A percentile compares a stretch with the other conserved stretches of the same genome.
These are phyloP conservation scores for Omphalotus olearius DNA, from an alignment of 1,284 basidiomycete genomes.

Conservation along the genomic window DNA sequence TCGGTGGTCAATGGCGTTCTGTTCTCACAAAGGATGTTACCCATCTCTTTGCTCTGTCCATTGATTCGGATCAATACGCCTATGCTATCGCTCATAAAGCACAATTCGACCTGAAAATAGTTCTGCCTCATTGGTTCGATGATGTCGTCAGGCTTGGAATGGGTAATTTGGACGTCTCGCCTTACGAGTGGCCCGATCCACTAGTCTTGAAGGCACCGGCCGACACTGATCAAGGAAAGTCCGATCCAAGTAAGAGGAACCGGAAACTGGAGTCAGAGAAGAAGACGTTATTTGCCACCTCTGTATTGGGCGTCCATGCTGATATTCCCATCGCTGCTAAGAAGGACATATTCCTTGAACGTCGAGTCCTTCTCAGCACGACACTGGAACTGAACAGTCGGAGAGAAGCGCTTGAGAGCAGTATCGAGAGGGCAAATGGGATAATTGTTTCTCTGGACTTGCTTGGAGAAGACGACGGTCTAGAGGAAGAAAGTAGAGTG, in stretches of 20 bases:
- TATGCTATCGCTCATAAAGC: constrained; percentile 58
- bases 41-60: constrained; percentile 68
- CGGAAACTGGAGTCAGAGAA: constrained; percentile 35
- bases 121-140: constrained; percentile 84
- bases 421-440: constrained; percentile 57
- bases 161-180: constrained; percentile 47
- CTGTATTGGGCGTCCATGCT: constrained; percentile 20
- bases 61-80: constrained; percentile 51
- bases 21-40: constrained; percentile 81
- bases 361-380: constrained; percentile 55
- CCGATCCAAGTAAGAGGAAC: constrained; percentile 18
- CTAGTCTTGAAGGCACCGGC: constrained; percentile 33
- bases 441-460: constrained; percentile 36
- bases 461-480: constrained; percentile 29
- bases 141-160: constrained; percentile 67
- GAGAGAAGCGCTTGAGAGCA: constrained; percentile 49
- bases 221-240: constrained; percentile 20
- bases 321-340: constrained; percentile 8
- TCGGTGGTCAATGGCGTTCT: constrained; percentile 80
- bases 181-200: constrained; percentile 76
- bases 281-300: constrained; percentile 39
- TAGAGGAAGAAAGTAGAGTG: constrained; percentile 36
- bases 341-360: constrained; percentile 40
- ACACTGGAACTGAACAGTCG: constrained; percentile 51
- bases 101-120: constrained; percentile 43